Percentiles rank a stretch among this genome's conserved stretches.
phyloP scores from a whole-genome alignment of 2,329 filamentous ascomycete species.

The Seiridium cupressi region DNA sequence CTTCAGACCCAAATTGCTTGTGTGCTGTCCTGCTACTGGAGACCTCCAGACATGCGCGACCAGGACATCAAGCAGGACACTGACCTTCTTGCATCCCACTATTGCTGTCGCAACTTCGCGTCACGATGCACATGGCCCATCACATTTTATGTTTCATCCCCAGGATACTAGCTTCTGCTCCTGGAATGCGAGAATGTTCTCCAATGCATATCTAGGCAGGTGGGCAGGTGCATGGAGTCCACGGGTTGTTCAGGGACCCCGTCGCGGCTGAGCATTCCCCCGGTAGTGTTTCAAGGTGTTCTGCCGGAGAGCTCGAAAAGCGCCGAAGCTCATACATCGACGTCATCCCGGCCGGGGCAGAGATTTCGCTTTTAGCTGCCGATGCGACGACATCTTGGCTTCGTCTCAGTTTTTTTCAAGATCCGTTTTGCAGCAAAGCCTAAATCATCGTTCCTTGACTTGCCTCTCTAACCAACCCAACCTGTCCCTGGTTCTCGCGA shows the following conservation, averaged over 20 bases:
- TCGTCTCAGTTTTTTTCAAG: too few relatives aligned
- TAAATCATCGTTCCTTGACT: too few relatives aligned
- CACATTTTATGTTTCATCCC: background rate
- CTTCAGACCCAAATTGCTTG: too few relatives aligned
- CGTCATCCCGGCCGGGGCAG: background rate
- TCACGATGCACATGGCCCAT: background rate
- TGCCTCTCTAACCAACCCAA: too few relatives aligned
- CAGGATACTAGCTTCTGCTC: background rate
- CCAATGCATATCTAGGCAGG: background rate
- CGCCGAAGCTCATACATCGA: background rate
- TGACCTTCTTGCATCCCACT: background rate
- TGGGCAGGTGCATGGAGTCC: too few relatives aligned
- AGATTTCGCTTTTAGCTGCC: background rate
- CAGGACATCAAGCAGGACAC: background rate
- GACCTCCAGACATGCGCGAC: too few relatives aligned
- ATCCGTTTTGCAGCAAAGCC: too few relatives aligned
- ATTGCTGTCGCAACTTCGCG: background rate
- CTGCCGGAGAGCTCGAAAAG: background rate
- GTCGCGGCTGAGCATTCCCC: conserved; percentile 5
- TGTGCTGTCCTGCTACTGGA: too few relatives aligned
- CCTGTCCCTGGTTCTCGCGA: too few relatives aligned
- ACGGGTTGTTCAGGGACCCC: background rate
- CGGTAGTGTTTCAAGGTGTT: conserved; percentile 4
- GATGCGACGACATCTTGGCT: too few relatives aligned
- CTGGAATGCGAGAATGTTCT: conserved; percentile 1